These are phyloP conservation scores for Globisporangium recalcitrans DNA, from an alignment of 352 stramenopile species.

Conservation along the genomic window DNA sequence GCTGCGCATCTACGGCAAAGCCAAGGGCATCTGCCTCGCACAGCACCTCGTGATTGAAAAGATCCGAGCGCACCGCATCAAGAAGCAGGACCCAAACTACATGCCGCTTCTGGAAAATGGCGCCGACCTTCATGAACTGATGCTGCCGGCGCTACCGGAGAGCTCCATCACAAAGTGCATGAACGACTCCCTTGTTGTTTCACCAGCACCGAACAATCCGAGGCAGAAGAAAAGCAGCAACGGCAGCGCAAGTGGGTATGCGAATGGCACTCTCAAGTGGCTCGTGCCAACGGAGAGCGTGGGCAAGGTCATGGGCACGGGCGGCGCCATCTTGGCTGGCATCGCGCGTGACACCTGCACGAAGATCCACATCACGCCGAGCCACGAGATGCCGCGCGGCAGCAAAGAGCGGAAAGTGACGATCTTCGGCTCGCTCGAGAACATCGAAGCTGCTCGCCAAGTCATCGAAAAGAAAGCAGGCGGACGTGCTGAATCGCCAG, in stretches of 20 bases:
- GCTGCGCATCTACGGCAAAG: constrained; percentile 51
- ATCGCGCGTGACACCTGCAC: constrained; percentile 46
- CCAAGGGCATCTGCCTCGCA: constrained; percentile 53
- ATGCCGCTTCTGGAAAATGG: constrained; percentile 19
- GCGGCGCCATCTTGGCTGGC: constrained; percentile 34
- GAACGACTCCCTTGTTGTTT: constrained; percentile 22
- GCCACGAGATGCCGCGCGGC: constrained; percentile 32
- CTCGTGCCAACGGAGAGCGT: constrained; percentile 41
- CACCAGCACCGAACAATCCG: background rate
- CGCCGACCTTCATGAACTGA: constrained; percentile 11
- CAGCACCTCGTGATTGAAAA: constrained; percentile 55
- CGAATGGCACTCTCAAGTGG: constrained; percentile 31
- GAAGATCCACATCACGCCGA: constrained; percentile 34
- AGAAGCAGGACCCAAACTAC: constrained; percentile 53
- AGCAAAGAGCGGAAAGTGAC: constrained; percentile 43
- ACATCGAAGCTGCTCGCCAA: constrained; percentile 30
- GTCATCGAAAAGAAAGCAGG: constrained; percentile 39
- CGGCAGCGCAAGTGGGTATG: background rate
- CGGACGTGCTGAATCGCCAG: constrained; percentile 28
- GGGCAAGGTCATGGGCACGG: constrained; percentile 57
- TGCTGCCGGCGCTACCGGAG: constrained; percentile 26
- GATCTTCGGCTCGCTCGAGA: constrained; percentile 29
- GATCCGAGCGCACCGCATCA: constrained; percentile 39
- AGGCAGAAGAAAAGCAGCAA: constrained; percentile 6
- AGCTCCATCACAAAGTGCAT: constrained; percentile 39